Evolutionary conservation across 495 filamentous ascomycete genomes (phyloP).

Genomic region (Tuber melanosporum): DNA sequence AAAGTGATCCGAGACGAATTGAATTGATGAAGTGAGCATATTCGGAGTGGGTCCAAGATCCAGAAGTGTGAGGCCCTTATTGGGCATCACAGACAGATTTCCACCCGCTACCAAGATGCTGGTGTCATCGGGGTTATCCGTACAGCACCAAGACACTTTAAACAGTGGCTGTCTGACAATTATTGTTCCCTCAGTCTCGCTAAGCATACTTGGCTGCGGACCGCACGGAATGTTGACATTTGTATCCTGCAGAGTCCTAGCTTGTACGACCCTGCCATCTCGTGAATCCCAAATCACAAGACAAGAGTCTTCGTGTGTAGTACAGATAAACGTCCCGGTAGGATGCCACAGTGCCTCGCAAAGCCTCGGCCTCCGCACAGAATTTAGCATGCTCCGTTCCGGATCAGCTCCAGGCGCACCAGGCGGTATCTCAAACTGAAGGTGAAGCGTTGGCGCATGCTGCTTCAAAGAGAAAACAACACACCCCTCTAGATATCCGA

Average conservation of each 20-base stretch:
- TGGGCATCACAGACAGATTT: conserved; percentile 53
- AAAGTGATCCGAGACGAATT: conserved; percentile 69
- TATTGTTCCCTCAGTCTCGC: conserved; percentile 43
- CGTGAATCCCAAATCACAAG: conserved; percentile 92
- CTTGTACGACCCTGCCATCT: conserved; percentile 78
- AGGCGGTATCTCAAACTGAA: conserved; percentile 71
- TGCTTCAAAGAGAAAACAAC: conserved; percentile 91
- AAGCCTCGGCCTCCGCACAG: conserved; percentile 60
- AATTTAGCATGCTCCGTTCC: conserved; percentile 49
- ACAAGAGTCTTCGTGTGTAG: conserved; percentile 80
- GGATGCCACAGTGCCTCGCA: conserved; percentile 88
- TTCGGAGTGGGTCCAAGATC: conserved; percentile 84
- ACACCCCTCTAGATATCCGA: conserved; percentile 80
- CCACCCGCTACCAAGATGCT: conserved; percentile 83
- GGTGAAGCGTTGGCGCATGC: conserved; percentile 65
- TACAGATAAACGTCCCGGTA: conserved; percentile 82
- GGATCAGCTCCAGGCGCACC: conserved; percentile 83
- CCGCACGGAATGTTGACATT: conserved; percentile 60
- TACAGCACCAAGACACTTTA: conserved; percentile 81
- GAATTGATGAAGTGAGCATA: conserved; percentile 85
- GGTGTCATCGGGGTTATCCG: conserved; percentile 86
- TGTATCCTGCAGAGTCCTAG: conserved; percentile 66
- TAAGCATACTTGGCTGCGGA: conserved; percentile 43
- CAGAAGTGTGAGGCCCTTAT: conserved; percentile 74
- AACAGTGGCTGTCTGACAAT: conserved; percentile 64